These are phyloP conservation scores for Hypoxylon rubiginosum DNA, from an alignment of 2,329 filamentous ascomycete species.

Conservation along the genomic window DNA sequence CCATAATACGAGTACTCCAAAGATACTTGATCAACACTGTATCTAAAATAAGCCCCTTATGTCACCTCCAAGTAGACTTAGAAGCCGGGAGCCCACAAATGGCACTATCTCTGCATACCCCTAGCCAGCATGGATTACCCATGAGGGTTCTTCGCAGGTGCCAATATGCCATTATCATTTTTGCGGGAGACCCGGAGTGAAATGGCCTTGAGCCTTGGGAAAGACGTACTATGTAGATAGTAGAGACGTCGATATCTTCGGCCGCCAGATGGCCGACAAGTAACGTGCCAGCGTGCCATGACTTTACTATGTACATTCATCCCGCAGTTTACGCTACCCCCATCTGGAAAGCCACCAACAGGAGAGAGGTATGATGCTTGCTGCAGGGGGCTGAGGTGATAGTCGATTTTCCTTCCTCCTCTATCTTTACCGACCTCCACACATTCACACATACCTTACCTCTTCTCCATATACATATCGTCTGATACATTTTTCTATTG, in stretches of 20 bases:
- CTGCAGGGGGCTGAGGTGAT: conserved; percentile 31
- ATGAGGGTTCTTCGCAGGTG: conserved; percentile 21
- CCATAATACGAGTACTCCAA: conserved; percentile 32
- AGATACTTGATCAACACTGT: conserved; percentile 15
- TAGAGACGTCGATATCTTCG: conserved; percentile 26
- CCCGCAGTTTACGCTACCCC: conserved; percentile 31
- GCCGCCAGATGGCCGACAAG: conserved; percentile 19
- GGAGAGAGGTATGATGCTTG: conserved; percentile 28
- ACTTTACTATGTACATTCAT: conserved; percentile 5
- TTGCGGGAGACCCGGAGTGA: conserved; percentile 26
- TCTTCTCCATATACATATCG: conserved; percentile 38
- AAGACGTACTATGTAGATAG: too few species aligned
- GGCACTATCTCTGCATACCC: conserved; percentile 35
- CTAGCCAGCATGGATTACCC: conserved; percentile 26
- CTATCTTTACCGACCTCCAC: conserved; percentile 39
- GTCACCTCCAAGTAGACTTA: conserved; percentile 36
- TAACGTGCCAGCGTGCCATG: conserved; percentile 28
- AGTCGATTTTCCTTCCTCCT: conserved; percentile 24
- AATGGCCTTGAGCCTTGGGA: conserved; percentile 3
- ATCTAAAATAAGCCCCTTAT: not conserved
- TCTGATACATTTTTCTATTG: conserved; percentile 29
- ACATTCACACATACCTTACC: conserved; percentile 24
- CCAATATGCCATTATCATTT: conserved; percentile 30
- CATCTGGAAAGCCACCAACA: conserved; percentile 41
- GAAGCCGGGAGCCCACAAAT: conserved; percentile 29